These are phyloP conservation scores for Yamadazyma dendronema DNA, from an alignment of 1,139 yeast genomes.

Conservation along the genomic window DNA sequence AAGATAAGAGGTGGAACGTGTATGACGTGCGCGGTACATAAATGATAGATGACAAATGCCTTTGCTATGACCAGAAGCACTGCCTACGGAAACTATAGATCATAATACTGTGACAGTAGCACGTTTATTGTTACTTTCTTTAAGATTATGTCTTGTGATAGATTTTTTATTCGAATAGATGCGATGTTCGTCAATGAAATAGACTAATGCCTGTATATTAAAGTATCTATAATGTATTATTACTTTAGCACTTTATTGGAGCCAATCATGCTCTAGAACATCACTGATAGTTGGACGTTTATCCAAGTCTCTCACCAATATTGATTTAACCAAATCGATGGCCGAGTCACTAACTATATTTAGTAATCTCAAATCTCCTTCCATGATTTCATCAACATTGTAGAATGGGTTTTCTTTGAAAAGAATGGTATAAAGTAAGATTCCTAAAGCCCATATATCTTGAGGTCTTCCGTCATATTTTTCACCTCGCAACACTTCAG, in stretches of 20 bases:
- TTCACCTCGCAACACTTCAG: slow-evolving; percentile 87
- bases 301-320: slow-evolving; percentile 62
- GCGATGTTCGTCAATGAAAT: too few relatives aligned
- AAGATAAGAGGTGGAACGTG: neutral
- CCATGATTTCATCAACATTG: slow-evolving; percentile 92
- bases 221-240: too few relatives aligned
- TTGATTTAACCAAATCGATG: slow-evolving; percentile 56
- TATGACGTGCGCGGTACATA: neutral
- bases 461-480: slow-evolving; percentile 91
- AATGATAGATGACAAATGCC: too few relatives aligned
- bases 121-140: too few relatives aligned
- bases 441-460: slow-evolving; percentile 96
- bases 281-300: slow-evolving; percentile 73
- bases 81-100: too few relatives aligned
- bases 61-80: too few relatives aligned
- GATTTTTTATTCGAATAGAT: too few relatives aligned
- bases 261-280: slow-evolving; percentile 69
- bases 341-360: slow-evolving; percentile 59
- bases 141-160: too few relatives aligned
- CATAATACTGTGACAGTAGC: too few relatives aligned
- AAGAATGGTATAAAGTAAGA: slow-evolving; percentile 81
- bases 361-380: slow-evolving; percentile 75
- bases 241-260: slow-evolving; percentile 30
- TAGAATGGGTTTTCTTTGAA: slow-evolving; percentile 95
- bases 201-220: too few relatives aligned